Evolutionary conservation across 2,329 filamentous ascomycete genomes (phyloP).

Genomic region (Huntiella moniliformis): DNA sequence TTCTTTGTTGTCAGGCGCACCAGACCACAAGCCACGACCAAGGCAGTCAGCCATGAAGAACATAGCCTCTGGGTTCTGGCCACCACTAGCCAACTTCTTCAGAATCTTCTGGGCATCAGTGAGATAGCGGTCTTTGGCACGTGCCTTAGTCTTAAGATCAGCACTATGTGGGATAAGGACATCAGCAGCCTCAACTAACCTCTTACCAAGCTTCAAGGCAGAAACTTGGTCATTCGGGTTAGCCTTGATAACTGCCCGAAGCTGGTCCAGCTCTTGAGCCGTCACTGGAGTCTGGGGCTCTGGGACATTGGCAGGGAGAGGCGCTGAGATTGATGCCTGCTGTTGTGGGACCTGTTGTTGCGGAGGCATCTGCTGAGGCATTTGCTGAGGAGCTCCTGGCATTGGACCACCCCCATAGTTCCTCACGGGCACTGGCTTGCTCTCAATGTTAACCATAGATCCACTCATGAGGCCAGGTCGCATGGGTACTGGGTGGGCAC

Average conservation of each 20-base stretch:
- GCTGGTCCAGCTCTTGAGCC: conserved; percentile 52
- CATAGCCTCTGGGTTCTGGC: conserved; percentile 67
- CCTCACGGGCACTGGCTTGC: conserved; percentile 39
- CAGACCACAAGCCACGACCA: conserved; percentile 60
- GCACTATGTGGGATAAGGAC: conserved; percentile 46
- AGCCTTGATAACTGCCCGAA: conserved; percentile 49
- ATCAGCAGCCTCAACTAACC: conserved; percentile 66
- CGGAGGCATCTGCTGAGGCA: conserved; percentile 11
- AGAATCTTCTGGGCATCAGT: conserved; percentile 76
- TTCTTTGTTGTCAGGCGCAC: conserved; percentile 72
- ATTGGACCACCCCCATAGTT: conserved; percentile 25
- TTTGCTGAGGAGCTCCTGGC: conserved; percentile 22
- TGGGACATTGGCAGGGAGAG: conserved; percentile 10
- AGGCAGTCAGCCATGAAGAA: conserved; percentile 85
- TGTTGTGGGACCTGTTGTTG: conserved; percentile 17
- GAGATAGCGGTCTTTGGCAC: conserved; percentile 66
- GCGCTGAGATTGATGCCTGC: conserved; percentile 16
- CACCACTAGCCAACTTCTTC: conserved; percentile 57
- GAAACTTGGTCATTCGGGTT: conserved; percentile 55
- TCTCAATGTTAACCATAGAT: conserved; percentile 34
- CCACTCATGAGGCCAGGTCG: conserved; percentile 43
- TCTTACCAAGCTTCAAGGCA: conserved; percentile 60
- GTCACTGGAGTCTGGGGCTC: conserved; percentile 44
- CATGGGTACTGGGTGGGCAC: conserved; percentile 41
- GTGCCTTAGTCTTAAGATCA: conserved; percentile 53